Evolutionary conservation across 108 stramenopile genomes (phyloP).

Genomic region (Stephanodiscus minutulus): DNA sequence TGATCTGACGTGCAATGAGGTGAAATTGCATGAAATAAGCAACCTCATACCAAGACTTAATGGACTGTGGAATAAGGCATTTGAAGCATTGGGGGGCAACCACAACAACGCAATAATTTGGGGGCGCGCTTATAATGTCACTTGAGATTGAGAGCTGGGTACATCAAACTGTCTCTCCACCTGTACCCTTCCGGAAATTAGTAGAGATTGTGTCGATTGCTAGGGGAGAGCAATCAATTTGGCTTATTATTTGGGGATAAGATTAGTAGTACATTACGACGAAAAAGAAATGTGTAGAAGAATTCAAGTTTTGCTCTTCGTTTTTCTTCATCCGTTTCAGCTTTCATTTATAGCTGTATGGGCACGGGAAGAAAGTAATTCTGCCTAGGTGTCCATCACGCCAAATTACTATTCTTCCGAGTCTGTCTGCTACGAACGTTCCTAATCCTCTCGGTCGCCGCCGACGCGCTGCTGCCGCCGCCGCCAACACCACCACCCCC

Average conservation of each 20-base stretch:
- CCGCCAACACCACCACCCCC: not conserved
- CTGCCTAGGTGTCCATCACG: not conserved
- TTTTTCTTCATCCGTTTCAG: too few species aligned
- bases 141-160: conserved; percentile 22
- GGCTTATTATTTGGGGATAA: not conserved
- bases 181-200: conserved; percentile 4
- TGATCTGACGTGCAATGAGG: conserved; percentile 4
- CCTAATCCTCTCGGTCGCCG: not conserved
- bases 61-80: conserved; percentile 4
- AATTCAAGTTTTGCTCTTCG: too few species aligned
- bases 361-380: not conserved
- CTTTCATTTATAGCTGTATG: too few species aligned
- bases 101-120: conserved; percentile 8
- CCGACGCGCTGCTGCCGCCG: not conserved
- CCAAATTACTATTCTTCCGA: conserved; percentile 9
- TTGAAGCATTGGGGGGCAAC: conserved; percentile 2
- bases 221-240: not conserved
- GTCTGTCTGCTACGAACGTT: not conserved
- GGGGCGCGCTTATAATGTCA: conserved; percentile 27
- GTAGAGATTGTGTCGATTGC: not conserved
- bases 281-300: too few species aligned
- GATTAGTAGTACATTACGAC: too few species aligned
- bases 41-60: conserved; percentile 1
- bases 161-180: conserved; percentile 6
- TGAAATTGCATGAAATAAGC: conserved; percentile 6